These are phyloP conservation scores for Fusarium sacchari DNA, from an alignment of 2,329 filamentous ascomycete species.

Conservation along the genomic window DNA sequence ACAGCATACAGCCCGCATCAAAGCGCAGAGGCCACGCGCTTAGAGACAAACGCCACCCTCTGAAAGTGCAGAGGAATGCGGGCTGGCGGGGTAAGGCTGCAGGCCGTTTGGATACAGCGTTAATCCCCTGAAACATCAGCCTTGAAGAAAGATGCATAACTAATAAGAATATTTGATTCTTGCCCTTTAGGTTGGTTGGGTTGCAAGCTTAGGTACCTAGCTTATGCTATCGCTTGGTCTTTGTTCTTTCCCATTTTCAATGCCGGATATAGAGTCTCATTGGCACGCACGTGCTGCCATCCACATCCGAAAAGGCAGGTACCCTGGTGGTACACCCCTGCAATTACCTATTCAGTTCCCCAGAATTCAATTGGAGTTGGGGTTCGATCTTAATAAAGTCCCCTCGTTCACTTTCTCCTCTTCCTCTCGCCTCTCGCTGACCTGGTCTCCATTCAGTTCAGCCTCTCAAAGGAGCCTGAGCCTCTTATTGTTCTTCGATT, in stretches of 20 bases:
- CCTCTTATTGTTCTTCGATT: conserved; percentile 6
- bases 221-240: not conserved
- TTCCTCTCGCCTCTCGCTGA: conserved; percentile 18
- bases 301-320: conserved; percentile 29
- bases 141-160: not conserved
- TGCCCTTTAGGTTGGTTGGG: not conserved
- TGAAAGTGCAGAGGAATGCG: conserved; percentile 21
- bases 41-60: conserved; percentile 25
- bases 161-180: conserved; percentile 3
- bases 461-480: conserved; percentile 2
- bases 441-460: not conserved
- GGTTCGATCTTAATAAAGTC: conserved; percentile 27
- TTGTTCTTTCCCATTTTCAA: conserved; percentile 17
- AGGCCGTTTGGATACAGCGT: conserved; percentile 26
- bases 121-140: conserved; percentile 25
- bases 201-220: not conserved
- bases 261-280: conserved; percentile 17
- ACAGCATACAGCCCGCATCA: conserved; percentile 28
- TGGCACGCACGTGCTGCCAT: conserved; percentile 35
- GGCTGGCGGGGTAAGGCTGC: conserved; percentile 34
- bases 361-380: conserved; percentile 28
- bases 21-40: conserved; percentile 29
- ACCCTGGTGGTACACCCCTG: conserved; percentile 34
- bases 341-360: conserved; percentile 33
- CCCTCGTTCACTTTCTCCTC: conserved; percentile 22